phyloP scores from a whole-genome alignment of 139 green algal species.

The Yamagishiella unicocca region DNA sequence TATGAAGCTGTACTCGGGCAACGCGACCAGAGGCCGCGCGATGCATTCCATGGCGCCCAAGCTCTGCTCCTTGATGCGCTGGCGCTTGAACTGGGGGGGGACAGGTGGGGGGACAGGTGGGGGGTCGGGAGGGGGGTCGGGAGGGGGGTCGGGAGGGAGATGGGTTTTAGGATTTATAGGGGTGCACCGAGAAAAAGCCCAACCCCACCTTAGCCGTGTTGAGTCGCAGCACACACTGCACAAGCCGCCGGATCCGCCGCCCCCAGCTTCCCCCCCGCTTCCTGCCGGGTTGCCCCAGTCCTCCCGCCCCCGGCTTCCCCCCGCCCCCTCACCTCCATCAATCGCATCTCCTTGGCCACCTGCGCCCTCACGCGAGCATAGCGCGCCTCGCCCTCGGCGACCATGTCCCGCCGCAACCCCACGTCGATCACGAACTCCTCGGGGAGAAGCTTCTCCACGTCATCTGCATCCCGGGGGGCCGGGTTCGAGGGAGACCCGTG shows the following conservation, averaged over 20 bases:
- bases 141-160: background rate
- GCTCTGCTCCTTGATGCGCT: background rate
- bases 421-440: slow-evolving; percentile 54
- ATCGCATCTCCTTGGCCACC: background rate
- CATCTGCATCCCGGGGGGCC: background rate
- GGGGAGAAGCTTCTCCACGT: slow-evolving; percentile 32
- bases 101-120: background rate
- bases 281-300: no score
- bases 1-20: slow-evolving; percentile 36
- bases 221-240: no score
- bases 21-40: background rate
- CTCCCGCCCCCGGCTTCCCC: background rate
- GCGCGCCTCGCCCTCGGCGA: background rate
- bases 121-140: background rate
- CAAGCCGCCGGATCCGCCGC: no score
- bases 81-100: slow-evolving; percentile 7
- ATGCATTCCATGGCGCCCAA: slow-evolving; percentile 8
- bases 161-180: no score
- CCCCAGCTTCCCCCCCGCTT: no score
- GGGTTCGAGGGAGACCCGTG: no score
- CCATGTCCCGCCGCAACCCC: slow-evolving; percentile 6
- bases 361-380: background rate
- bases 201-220: no score
- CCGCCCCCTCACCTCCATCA: slow-evolving; percentile 11
- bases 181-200: no score